Evolutionary conservation across 2,329 filamentous ascomycete species (phyloP).

Genomic region (Neopestalotiopsis clavispora): DNA sequence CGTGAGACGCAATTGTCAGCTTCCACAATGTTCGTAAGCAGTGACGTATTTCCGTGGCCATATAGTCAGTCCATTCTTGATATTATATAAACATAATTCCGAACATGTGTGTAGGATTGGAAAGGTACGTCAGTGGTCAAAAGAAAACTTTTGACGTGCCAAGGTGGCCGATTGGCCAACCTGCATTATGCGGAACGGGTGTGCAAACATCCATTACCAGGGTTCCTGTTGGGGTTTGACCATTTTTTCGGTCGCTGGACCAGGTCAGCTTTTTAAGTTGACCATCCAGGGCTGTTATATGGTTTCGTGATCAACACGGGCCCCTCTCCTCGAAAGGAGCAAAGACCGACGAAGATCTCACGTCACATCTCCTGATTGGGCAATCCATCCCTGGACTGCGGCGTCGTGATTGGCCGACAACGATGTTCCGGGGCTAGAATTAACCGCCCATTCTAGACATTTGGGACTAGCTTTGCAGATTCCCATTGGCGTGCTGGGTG

Average conservation of each 20-base stretch:
- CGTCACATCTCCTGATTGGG: conserved; percentile 17
- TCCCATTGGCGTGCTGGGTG: background rate
- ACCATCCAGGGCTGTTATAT: background rate
- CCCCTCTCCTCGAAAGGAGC: background rate
- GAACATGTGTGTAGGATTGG: no score
- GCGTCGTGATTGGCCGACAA: conserved; percentile 6
- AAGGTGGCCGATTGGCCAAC: background rate
- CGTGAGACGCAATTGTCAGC: no score
- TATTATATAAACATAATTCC: no score
- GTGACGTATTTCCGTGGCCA: no score
- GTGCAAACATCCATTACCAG: background rate
- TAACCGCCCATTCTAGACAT: conserved; percentile 12
- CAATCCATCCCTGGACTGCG: background rate
- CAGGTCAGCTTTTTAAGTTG: background rate
- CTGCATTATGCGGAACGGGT: background rate
- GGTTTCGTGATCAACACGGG: background rate
- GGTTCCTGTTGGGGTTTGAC: background rate
- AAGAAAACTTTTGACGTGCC: background rate
- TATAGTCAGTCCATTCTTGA: no score
- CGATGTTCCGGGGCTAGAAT: no score
- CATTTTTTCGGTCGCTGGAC: background rate
- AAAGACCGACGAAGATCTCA: background rate
- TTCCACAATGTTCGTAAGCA: no score
- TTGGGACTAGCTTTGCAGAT: background rate
- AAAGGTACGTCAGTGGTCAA: no score